phyloP scores from a whole-genome alignment of 352 stramenopile species.

The Globisporangium carolinianum region DNA sequence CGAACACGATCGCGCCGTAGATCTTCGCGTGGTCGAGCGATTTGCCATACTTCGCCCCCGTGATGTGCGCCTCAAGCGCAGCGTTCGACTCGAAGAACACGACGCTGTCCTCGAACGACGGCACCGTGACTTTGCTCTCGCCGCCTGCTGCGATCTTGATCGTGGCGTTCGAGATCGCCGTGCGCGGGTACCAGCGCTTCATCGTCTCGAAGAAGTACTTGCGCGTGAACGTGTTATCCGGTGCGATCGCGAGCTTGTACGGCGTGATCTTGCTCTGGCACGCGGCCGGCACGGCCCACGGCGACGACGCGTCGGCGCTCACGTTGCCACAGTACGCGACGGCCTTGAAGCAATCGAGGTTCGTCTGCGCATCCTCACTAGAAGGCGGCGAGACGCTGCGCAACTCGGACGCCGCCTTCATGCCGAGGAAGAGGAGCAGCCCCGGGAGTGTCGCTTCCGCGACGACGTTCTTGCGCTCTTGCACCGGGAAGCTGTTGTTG shows the following conservation, averaged over 20 bases:
- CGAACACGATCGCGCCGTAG: slow-evolving; percentile 57
- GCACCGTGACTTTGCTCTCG: slow-evolving; percentile 22
- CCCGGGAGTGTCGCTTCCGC: slow-evolving; percentile 48
- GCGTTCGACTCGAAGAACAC: slow-evolving; percentile 48
- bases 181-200: slow-evolving; percentile 44
- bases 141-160: slow-evolving; percentile 1
- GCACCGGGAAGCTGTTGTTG: not conserved
- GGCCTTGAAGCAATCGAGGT: slow-evolving; percentile 11
- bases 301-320: slow-evolving; percentile 24
- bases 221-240: slow-evolving; percentile 50
- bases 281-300: slow-evolving; percentile 22
- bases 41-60: slow-evolving; percentile 35
- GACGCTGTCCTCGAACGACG: slow-evolving; percentile 50
- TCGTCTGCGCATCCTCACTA: not conserved
- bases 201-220: slow-evolving; percentile 56
- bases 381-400: slow-evolving; percentile 3
- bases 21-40: slow-evolving; percentile 31
- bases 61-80: slow-evolving; percentile 41
- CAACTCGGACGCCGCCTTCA: slow-evolving; percentile 25
- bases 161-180: slow-evolving; percentile 17
- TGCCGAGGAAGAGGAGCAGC: slow-evolving; percentile 37
- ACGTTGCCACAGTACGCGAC: slow-evolving; percentile 25
- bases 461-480: slow-evolving; percentile 27
- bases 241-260: slow-evolving; percentile 48
- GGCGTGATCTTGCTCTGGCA: slow-evolving; percentile 27